Evolutionary conservation across 2,329 filamentous ascomycete genomes (phyloP).

Genomic region (Neofusicoccum laricinum): DNA sequence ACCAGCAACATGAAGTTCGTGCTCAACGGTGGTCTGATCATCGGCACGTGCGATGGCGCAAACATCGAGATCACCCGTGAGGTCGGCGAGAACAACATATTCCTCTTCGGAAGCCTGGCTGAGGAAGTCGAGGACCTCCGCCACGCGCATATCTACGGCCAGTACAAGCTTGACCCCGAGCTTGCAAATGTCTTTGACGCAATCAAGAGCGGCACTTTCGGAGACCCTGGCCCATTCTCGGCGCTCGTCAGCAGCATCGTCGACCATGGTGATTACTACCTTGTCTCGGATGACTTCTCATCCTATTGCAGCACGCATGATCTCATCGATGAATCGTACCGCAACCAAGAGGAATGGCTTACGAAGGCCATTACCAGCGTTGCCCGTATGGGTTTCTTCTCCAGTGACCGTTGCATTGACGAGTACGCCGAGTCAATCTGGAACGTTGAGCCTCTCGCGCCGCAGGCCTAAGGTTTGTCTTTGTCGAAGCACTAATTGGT

Average conservation of each 20-base stretch:
- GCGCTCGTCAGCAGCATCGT: conserved; percentile 80
- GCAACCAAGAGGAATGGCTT: conserved; percentile 88
- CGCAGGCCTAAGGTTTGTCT: conserved; percentile 25
- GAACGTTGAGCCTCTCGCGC: conserved; percentile 81
- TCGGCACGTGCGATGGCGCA: conserved; percentile 95
- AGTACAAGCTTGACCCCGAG: conserved; percentile 72
- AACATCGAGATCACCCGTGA: conserved; percentile 99
- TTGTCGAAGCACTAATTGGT: neutral
- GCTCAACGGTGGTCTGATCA: conserved; percentile 93
- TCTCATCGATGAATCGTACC: conserved; percentile 88
- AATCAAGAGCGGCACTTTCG: conserved; percentile 79
- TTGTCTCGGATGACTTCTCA: conserved; percentile 96
- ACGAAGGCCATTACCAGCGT: conserved; percentile 87
- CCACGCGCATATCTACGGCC: conserved; percentile 80
- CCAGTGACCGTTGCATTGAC: conserved; percentile 88
- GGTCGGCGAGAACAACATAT: conserved; percentile 95
- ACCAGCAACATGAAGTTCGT: conserved; percentile 99
- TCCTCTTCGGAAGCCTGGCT: conserved; percentile 93
- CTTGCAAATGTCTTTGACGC: conserved; percentile 78
- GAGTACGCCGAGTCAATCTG: conserved; percentile 97
- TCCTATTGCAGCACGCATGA: conserved; percentile 89
- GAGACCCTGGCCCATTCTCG: conserved; percentile 73
- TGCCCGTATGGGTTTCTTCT: conserved; percentile 95
- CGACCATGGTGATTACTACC: conserved; percentile 94
- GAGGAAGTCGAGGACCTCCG: conserved; percentile 97